A percentile compares a stretch with the other conserved stretches of the same genome.
Conservation (phyloP, 2,329 filamentous ascomycete species). For the Xylariaceae sp. region DNA sequence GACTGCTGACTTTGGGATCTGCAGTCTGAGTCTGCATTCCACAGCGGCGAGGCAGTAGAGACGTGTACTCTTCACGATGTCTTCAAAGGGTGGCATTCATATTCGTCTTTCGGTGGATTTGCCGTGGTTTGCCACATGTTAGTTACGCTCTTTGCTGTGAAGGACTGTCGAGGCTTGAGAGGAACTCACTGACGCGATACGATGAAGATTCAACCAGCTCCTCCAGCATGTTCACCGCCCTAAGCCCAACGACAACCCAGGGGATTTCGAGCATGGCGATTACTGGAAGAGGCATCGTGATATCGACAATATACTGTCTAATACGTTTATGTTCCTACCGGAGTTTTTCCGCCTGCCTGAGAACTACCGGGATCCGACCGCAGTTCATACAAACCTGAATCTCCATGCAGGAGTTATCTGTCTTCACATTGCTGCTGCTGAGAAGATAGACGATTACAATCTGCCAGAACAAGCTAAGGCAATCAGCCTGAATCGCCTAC, state of each 20-base stretch:
- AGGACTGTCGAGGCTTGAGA: neutral
- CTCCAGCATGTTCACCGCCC: slow-evolving; percentile 72
- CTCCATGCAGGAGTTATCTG: slow-evolving; percentile 84
- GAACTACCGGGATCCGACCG: slow-evolving; percentile 60
- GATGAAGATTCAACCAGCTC: slow-evolving; percentile 60
- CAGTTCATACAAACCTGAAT: slow-evolving; percentile 80
- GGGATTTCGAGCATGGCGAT: slow-evolving; percentile 64
- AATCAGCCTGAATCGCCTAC: slow-evolving; percentile 64
- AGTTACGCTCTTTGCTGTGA: slow-evolving; percentile 3
- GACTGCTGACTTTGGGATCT: slow-evolving; percentile 9
- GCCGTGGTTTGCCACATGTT: slow-evolving; percentile 63
- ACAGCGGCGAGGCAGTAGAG: slow-evolving; percentile 54
- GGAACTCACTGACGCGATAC: slow-evolving; percentile 4
- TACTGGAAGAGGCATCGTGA: slow-evolving; percentile 83
- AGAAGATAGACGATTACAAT: slow-evolving; percentile 68
- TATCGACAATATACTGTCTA: slow-evolving; percentile 73
- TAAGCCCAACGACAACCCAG: slow-evolving; percentile 60
- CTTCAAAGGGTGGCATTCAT: slow-evolving; percentile 49
- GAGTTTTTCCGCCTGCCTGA: slow-evolving; percentile 64
- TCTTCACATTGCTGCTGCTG: slow-evolving; percentile 80
- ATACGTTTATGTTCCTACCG: slow-evolving; percentile 71
- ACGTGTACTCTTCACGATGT: slow-evolving; percentile 57
- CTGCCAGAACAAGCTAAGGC: slow-evolving; percentile 58
- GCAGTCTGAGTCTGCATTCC: slow-evolving; percentile 67
- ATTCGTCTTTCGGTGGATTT: slow-evolving; percentile 67